These are phyloP conservation scores for Candida loeiensis DNA, from an alignment of 805 yeast genomes.

Conservation along the genomic window DNA sequence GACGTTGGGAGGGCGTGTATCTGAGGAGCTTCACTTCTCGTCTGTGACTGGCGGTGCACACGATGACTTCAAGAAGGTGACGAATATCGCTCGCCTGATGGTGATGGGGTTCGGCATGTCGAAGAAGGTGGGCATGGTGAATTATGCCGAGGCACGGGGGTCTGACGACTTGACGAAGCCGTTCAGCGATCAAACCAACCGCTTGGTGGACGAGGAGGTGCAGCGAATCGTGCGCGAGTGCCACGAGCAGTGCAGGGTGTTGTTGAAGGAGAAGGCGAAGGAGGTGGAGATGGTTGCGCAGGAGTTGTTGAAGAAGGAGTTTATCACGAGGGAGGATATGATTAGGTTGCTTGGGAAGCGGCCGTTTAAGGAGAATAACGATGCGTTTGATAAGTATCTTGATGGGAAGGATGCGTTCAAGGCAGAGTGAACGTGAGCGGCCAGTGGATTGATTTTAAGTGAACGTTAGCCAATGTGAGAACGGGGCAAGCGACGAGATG, in stretches of 20 bases:
- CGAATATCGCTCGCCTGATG: constrained; percentile 91
- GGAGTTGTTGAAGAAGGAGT: constrained; percentile 81
- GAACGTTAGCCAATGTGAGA: too few relatives aligned
- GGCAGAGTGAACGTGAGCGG: too few relatives aligned
- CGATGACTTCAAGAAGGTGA: constrained; percentile 94
- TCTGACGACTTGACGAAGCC: constrained; percentile 76
- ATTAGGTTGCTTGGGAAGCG: constrained; percentile 83
- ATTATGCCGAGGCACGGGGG: constrained; percentile 64
- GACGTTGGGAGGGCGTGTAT: constrained; percentile 96
- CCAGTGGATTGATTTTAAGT: too few relatives aligned
- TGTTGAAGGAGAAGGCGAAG: constrained; percentile 64
- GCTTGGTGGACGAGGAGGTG: constrained; percentile 77
- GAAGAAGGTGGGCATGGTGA: constrained; percentile 75
- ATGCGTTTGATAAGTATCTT: constrained; percentile 80
- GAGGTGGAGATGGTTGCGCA: constrained; percentile 87
- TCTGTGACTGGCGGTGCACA: constrained; percentile 96
- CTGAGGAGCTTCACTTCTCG: constrained; percentile 88
- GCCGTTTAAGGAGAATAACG: constrained; percentile 87
- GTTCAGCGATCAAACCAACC: constrained; percentile 83
- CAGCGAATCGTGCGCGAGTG: constrained; percentile 73
- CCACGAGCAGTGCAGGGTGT: constrained; percentile 63
- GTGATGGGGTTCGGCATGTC: constrained; percentile 93
- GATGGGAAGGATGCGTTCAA: constrained; percentile 45
- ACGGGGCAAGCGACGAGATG: too few relatives aligned
- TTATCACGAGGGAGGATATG: constrained; percentile 92